phyloP scores from a whole-genome alignment of 768 basidiomycete genomes.

The Bullera alba region DNA sequence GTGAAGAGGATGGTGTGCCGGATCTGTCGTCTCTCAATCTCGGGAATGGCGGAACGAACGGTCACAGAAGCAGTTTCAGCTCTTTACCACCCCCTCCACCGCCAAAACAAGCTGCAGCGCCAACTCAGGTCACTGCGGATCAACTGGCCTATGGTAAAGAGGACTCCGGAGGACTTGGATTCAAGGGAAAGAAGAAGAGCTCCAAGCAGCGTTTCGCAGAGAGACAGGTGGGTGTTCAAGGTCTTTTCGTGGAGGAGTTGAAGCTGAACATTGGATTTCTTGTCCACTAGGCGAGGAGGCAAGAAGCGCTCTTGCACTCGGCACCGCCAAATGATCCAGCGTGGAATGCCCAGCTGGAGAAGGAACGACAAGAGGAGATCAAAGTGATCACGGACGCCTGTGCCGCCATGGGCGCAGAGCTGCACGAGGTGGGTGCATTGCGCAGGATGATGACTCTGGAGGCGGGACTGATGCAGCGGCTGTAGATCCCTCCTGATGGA shows the following conservation, averaged over 20 bases:
- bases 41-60: background rate
- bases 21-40: too few species aligned
- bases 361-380: conserved; percentile 42
- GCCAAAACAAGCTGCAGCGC: background rate
- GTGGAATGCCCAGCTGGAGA: conserved; percentile 39
- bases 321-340: conserved; percentile 39
- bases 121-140: background rate
- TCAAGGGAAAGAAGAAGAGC: conserved; percentile 41
- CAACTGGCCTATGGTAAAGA: conserved; percentile 2
- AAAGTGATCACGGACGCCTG: conserved; percentile 40
- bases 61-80: background rate
- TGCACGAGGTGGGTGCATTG: conserved; percentile 45
- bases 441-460: background rate
- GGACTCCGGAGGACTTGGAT: conserved; percentile 1
- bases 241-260: background rate
- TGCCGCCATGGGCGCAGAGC: conserved; percentile 30
- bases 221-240: conserved; percentile 36
- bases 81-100: background rate
- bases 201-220: conserved; percentile 44
- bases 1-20: background rate
- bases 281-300: conserved; percentile 37
- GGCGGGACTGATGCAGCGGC: background rate
- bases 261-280: background rate
- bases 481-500: conserved; percentile 83
- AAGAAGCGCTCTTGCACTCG: conserved; percentile 36